A percentile compares a stretch with the other conserved stretches of the same genome.
Evolutionary conservation across 306 rosid genomes (phyloP).

Genomic region (Cicer yamashitae): DNA sequence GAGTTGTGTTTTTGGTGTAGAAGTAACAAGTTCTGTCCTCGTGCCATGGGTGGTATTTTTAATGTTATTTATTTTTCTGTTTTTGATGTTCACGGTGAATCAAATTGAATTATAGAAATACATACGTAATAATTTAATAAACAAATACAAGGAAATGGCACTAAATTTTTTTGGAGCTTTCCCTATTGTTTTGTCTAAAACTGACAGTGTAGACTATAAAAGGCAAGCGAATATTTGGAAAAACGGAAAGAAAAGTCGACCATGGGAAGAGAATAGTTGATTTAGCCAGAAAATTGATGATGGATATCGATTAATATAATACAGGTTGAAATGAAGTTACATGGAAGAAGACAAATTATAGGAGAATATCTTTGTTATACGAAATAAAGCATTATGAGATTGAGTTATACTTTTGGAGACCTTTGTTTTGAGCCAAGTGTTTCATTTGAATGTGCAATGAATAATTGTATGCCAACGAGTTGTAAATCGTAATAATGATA

Average conservation of each 20-base stretch:
- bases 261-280: slow-evolving; percentile 20
- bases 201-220: not conserved
- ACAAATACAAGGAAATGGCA: slow-evolving; percentile 1
- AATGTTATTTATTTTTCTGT: slow-evolving; percentile 11
- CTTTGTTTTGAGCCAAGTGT: slow-evolving; percentile 28
- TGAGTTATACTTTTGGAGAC: slow-evolving; percentile 18
- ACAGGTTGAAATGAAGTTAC: slow-evolving; percentile 17
- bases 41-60: not conserved
- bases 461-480: not conserved
- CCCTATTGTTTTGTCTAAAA: slow-evolving; percentile 16
- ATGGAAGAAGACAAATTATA: slow-evolving; percentile 23
- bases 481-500: slow-evolving; percentile 12
- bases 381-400: not conserved
- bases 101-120: slow-evolving; percentile 26
- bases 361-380: slow-evolving; percentile 3
- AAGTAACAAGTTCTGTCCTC: slow-evolving; percentile 29
- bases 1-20: not conserved
- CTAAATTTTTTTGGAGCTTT: not conserved
- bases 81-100: not conserved
- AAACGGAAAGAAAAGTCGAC: slow-evolving; percentile 28
- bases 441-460: slow-evolving; percentile 24
- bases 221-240: slow-evolving; percentile 3
- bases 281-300: slow-evolving; percentile 30
- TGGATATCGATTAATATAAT: slow-evolving; percentile 15
- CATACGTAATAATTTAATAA: slow-evolving; percentile 7